phyloP scores from a whole-genome alignment of 164 flowering plant species.

The Dillenia turbinata region DNA sequence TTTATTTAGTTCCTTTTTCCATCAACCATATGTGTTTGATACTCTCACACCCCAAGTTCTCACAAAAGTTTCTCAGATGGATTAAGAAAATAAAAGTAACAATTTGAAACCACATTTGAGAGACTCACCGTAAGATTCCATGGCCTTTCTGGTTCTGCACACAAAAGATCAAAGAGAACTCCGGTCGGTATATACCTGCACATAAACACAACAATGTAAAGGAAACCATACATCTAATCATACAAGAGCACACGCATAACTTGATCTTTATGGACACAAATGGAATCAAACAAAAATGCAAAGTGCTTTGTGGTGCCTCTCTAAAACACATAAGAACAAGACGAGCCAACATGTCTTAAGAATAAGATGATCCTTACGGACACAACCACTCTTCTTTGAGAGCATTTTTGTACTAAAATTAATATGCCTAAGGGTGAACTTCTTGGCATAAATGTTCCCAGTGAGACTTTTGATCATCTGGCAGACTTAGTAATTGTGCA shows the following conservation, averaged over 20 bases:
- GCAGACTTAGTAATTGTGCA: too few relatives aligned
- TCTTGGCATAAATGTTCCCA: too few relatives aligned
- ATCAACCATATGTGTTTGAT: too few relatives aligned
- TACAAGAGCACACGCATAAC: not conserved
- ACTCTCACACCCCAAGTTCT: too few relatives aligned
- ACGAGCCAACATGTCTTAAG: not conserved
- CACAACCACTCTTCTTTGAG: too few relatives aligned
- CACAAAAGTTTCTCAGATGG: conserved; percentile 4
- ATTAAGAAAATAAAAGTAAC: not conserved
- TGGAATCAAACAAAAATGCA: not conserved
- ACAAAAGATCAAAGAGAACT: conserved; percentile 91
- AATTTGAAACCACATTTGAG: not conserved
- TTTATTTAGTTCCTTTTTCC: too few relatives aligned
- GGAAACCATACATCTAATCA: not conserved
- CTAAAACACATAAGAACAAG: not conserved
- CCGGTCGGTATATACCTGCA: conserved; percentile 92
- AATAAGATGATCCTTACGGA: too few relatives aligned
- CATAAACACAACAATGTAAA: conserved; percentile 4
- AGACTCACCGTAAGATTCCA: conserved; percentile 84
- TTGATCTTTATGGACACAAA: not conserved
- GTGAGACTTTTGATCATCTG: too few relatives aligned
- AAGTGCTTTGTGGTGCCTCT: not conserved
- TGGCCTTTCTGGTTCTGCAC: conserved; percentile 92
- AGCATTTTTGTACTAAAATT: too few relatives aligned
- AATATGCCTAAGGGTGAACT: too few relatives aligned